Evolutionary conservation across 129 eudicot genomes (phyloP).

Genomic region (Heracleum sosnowskyi): DNA sequence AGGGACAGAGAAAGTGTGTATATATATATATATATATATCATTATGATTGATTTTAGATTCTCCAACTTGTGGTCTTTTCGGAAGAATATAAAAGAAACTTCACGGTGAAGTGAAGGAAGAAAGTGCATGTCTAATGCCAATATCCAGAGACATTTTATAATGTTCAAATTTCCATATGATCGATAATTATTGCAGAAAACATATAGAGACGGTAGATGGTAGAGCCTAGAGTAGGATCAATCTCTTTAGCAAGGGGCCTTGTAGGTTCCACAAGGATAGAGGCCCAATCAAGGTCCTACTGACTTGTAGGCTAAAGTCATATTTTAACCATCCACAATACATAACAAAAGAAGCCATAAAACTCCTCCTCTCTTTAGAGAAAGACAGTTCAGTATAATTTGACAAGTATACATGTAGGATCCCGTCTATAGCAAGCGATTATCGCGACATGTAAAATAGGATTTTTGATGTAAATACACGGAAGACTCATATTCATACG

Average conservation of each 20-base stretch:
- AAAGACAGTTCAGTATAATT: background rate
- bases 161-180: background rate
- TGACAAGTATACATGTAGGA: background rate
- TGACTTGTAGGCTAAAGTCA: background rate
- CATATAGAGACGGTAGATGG: background rate
- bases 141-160: too few relatives aligned
- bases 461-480: too few relatives aligned
- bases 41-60: background rate
- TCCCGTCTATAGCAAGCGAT: too few relatives aligned
- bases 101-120: background rate
- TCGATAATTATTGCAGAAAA: background rate
- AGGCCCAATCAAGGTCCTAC: background rate
- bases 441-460: too few relatives aligned
- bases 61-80: background rate
- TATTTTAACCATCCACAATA: background rate
- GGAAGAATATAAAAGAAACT: background rate
- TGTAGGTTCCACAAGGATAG: background rate
- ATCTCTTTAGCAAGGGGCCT: background rate
- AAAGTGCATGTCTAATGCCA: background rate
- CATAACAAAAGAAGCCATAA: too few relatives aligned
- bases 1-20: too few relatives aligned
- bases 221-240: background rate
- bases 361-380: background rate
- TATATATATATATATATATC: too few relatives aligned
- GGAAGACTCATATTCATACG: too few relatives aligned